Evolutionary conservation across 495 filamentous ascomycete species (phyloP), one percentile per base, ranked within the genome.

Genomic region (Melanomma pulvis-pyrius): DNA sequence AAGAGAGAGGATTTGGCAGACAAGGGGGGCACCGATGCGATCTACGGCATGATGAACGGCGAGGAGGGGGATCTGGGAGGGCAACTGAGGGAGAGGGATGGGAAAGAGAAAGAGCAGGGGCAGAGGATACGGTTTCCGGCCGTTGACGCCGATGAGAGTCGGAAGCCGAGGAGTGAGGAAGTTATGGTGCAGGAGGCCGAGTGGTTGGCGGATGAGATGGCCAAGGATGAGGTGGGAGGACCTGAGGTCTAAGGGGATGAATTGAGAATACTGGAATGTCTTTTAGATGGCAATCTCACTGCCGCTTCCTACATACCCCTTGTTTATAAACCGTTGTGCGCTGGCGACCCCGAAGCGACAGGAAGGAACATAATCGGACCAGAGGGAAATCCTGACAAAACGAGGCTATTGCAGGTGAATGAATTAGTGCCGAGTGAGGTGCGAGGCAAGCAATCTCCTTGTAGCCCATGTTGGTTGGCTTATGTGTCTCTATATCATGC

Each of bases 1-100:
- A 82, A 82, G 69, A 66, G 61, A 59, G 79, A 75, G 22, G 87
- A 90, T 79, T 52, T 88, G 55, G 79, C 82, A 67, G 69, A 78
- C 51, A 68, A 41, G 46, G 86, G 83, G 2, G 83, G 81, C 0
- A 82, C 77, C 26, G 87, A 90, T 79, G 79, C 77, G 67, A 84
- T 98, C 53, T 96, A 98, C 78, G 84, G 87, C 59, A 79, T 88
- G 81, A 80, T 97, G 76, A 92, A 96, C 73, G 86, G 83, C 34
- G 91, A 96, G 74, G 90, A 91, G 65, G 93, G 92, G 11, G 88
- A 97, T 79, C 79, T 97, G n/a, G 87, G 87, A 13, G 82, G 80
- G 47, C 82, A 82, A 55, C 76, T 84, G 71, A 81, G 80, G 74
- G 84, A 86, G 72, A 62, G 71, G 50, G 71, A 79, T 60, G 57